Evolutionary conservation across 2,329 filamentous ascomycete genomes (phyloP), one percentile per base, ranked within the genome.

Genomic region (Diplodia corticola): DNA sequence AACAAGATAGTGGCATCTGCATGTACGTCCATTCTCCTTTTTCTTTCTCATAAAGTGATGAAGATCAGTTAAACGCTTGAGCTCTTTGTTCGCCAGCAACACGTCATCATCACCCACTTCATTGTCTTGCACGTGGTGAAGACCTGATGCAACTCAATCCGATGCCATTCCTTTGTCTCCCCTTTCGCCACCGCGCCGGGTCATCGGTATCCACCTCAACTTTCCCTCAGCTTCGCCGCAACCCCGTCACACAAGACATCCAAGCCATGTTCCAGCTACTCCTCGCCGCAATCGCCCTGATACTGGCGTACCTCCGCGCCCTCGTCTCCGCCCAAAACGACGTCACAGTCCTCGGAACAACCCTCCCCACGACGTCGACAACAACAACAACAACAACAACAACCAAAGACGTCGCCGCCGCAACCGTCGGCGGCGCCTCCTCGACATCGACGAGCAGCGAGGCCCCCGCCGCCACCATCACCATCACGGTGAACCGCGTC

Each of bases 401-500:
- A 13, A 24, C 44, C 26, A 49, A 61, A 12, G 57, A 61, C 33
- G n/a, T 49, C n/a, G 33, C 57, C 6, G 57, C 57, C 26, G 57
- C 55, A 15, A 22, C n/a, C 7, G 40, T 15, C 6, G 40, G 17
- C 1, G 12, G 33, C 6, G 33, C 10, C n/a, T n/a, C 54, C 5
- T 22, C 15, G 12, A 49, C 44, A 30, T 24, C 57, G 6, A 24
- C 44, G 2, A 28, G 44, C 9, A 2, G 28, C 28, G 28, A 9
- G 7, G 20, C 10, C 2, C 44, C 57, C 1, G 57, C 57, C 1
- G 57, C 57, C 10, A 49, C 44, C 4, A 49, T 49, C 28, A 60
- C 64, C 0, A 65, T 65, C 64, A 51, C 64, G 5, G 64, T 65
- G 1, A 60, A 50, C 22, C 28, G 30, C 2, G 53, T 57, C 4